Conservation (phyloP, 73 alveolate genomes). For the Breviolum minutum region DNA sequence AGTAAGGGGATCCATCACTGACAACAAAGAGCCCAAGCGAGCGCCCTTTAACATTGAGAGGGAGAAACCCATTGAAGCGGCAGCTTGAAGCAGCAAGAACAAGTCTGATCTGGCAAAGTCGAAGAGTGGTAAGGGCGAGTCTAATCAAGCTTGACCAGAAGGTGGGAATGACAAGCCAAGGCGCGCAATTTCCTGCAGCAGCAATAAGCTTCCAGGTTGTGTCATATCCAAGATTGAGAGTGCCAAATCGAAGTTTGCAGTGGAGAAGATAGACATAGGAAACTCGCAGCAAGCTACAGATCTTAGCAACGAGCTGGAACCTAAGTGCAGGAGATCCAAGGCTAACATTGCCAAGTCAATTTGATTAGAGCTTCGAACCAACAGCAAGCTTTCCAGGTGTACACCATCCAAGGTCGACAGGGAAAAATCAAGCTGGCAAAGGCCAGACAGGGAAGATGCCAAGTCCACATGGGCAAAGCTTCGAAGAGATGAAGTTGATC, state of each 20-base stretch:
- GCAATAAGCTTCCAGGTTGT: not conserved
- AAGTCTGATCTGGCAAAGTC: not conserved
- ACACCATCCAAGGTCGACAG: conserved; percentile 12
- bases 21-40: not conserved
- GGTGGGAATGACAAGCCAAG: not conserved
- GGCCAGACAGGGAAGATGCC: not conserved
- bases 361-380: not conserved
- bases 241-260: not conserved
- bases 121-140: not conserved
- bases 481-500: not conserved
- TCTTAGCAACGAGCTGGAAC: not conserved
- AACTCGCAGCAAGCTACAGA: not conserved
- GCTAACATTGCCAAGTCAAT: not conserved
- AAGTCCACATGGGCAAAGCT: not conserved
- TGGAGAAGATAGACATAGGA: not conserved
- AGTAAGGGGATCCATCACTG: not conserved
- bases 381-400: not conserved
- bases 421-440: not conserved
- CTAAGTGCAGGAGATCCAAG: not conserved
- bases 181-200: not conserved
- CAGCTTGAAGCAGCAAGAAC: not conserved
- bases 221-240: not conserved
- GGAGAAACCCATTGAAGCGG: not conserved
- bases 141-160: not conserved
- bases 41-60: not conserved